Evolutionary conservation across 345 rosid genomes (phyloP).

Genomic region (Streptanthus diversifolius): DNA sequence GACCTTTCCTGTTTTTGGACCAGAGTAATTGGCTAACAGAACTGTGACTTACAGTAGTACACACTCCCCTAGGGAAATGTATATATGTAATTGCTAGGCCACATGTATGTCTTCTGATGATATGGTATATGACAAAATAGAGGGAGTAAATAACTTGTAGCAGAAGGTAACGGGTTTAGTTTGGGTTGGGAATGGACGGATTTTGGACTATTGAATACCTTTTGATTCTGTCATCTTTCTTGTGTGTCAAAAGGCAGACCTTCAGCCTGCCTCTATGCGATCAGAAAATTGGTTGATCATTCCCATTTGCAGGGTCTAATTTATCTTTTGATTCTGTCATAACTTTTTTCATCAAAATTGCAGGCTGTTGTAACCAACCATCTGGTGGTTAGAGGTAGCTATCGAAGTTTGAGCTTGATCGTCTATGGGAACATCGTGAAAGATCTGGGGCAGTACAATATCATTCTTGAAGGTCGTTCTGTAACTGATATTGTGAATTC

Average conservation of each 20-base stretch:
- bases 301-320: neutral
- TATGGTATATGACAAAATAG: conserved; percentile 3
- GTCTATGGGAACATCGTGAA: conserved; percentile 93
- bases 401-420: conserved; percentile 86
- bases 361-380: conserved; percentile 99
- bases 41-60: neutral
- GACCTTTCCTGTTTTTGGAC: conserved; percentile 10
- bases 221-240: conserved; percentile 7
- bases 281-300: neutral
- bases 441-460: conserved; percentile 97
- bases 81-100: neutral
- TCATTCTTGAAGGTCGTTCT: conserved; percentile 87
- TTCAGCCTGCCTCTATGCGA: neutral
- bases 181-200: neutral
- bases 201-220: neutral
- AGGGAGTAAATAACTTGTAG: conserved; percentile 8
- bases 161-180: conserved; percentile 10
- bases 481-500: conserved; percentile 81
- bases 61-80: neutral
- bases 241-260: conserved; percentile 19
- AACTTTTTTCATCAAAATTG: conserved; percentile 23
- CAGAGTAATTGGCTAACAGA: neutral
- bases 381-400: conserved; percentile 94
- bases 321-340: neutral
- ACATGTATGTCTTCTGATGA: neutral